Evolutionary conservation across 129 eudicot genomes (phyloP), one percentile per base, ranked within the genome.

Genomic region (Centrapalus pauciflorus): DNA sequence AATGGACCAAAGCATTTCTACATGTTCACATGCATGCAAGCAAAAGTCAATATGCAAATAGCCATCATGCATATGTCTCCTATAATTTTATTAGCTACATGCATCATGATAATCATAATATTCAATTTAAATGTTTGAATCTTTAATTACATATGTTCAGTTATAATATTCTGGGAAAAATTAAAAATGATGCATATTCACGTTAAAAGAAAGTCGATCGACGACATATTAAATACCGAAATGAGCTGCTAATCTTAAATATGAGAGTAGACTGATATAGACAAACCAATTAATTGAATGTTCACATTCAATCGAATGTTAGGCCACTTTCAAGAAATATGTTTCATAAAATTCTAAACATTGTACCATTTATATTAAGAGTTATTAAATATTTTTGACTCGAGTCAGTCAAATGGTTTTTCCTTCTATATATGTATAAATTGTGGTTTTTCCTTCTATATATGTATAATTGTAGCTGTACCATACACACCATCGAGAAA

Each of bases 1-100:
- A 74, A 66, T 66, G 68, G 73, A 74, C 79, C 67, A 45, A 54
- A 37, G 67, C 41, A 29, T 56, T 64, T 66, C 41, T 41, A 43
- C 23, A 45, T 58, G 67, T 66, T 74, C 79, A 65, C 67, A 52
- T 29, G 24, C 8, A 51, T 73, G 55, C 67, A 52, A 20, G 24
- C 8, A 51, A 17, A 52, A 12, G 71, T 73, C 78, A 64, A 62
- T 9, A 35, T 49, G 55, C 45, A 61, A 61, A 66, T 49, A 66
- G 41, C 17, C 40, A 8, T 29, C 40, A 64, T 25, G 14, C 55
- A 4, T 45, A 17, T 46, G 37, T 6, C 21, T 5, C 1, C 24
- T 1, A 24, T 52, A 52, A 52, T 3, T n/a, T 52, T 49, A 54
- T 54, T 4, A 10, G 29, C n/a, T n/a, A n/a, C n/a, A n/a, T n/a